Base-by-base conservation (phyloP, 78 protist genomes). In the Mastigamoeba balamuthi region DNA sequence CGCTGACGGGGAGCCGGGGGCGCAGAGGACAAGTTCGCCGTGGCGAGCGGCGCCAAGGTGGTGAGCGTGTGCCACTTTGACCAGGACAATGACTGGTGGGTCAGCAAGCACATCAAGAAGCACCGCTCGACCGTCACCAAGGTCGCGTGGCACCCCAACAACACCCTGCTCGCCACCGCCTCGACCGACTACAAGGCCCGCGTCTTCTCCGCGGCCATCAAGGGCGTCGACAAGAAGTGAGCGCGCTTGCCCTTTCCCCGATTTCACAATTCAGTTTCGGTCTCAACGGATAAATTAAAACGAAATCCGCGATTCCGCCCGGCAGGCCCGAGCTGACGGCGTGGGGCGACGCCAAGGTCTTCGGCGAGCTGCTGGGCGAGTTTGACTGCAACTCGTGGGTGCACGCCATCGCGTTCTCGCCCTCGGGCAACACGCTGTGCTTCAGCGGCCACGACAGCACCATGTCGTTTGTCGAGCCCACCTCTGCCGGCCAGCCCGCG, bases 81-180 rank as follows among this genome's bases (percentile, higher is more conserved):
- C 69, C 86, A 74, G 58, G 94, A 89, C 23, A 86, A 91, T 87
- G 91, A 95, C 72, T 95, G 95, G 93, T 95, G 98, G 96, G 98
- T 91, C 41, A 42, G 83, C 66, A 87, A 81, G 88, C 91, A 83
- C 85, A 88, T 92, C 76, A 90, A 88, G 85, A 83, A 85, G 68
- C 90, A 80, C 81, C 85, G 77, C 73, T 91, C 95, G 3, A 91
- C 97, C 25, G 85, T 93, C 41, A 44, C 66, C 33, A 53, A 83
- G 8, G 83, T 90, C 37, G 87, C 80, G 69, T 94, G 98, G 98
- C 94, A 92, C 78, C 96, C 94, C 39, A 76, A 75, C 81, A 73
- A 84, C 53, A 33, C 70, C 29, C 35, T 92, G 44, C 64, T 92
- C 23, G 98, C 98, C 4, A 77, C 91, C 4, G 92, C 92, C 35